Base-by-base conservation (phyloP, 768 basidiomycete species). In the Mrakia blollopis region DNA sequence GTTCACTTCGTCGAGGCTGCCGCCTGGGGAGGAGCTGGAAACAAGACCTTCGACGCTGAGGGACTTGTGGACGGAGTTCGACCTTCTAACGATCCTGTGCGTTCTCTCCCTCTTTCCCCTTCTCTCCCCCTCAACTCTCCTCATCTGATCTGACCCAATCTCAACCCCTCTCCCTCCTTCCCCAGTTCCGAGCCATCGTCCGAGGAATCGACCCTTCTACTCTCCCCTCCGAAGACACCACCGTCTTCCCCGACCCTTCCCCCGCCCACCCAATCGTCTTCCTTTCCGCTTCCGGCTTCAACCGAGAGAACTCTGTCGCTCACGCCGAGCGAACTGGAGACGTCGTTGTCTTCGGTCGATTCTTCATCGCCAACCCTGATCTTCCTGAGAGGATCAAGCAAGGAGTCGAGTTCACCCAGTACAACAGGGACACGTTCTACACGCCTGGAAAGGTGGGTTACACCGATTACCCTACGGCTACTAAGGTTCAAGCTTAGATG, bases 1-100 rank as follows among this genome's bases (percentile, higher is more conserved):
- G 78, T 90, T 7, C 89, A 89, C 61, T 62, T 74, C 39, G 63
- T 72, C 62, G 72, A 72, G 71, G 57, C 60, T 11, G 68, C 54
- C 44, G 63, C 62, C 44, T 77, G 75, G 75, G 30, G 37, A 5
- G 39, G 60, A 14, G 70, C 41, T 54, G 57, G 52, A 28, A n/a
- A 39, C 8, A 60, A 70, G 63, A 32, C 76, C 39, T 61, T 71
- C 71, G 25, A 73, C 61, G 16, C 21, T 14, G 50, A n/a, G 4
- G 54, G 72, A 50, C 61, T 77, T 28, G 47, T 23, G 21, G 52
- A 21, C 4, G 52, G 39, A 25, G 39, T 77, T 23, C 35, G 50
- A 50, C 71, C 71, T 11, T 63, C 71, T 2, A 65, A 65, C 76
- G 76, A 77, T 47, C 30, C 5, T 23, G 47, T 50, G 47, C 16